A percentile compares a stretch with the other conserved stretches of the same genome.
These are phyloP conservation scores for Phytophthora sp. DNA, from an alignment of 352 stramenopile species.

Conservation along the genomic window DNA sequence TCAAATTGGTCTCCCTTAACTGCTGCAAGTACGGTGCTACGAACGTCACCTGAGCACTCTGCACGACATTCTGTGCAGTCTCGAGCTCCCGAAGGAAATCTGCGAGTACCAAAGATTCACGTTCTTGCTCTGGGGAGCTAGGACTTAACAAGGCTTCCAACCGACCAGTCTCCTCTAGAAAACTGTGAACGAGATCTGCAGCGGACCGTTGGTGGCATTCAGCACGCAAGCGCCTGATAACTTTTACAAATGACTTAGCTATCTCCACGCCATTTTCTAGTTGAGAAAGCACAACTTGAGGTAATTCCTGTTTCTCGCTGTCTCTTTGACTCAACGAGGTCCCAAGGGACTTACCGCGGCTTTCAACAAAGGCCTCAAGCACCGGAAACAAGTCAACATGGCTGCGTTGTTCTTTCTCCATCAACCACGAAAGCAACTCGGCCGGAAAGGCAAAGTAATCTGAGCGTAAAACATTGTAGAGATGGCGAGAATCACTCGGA, in stretches of 20 bases:
- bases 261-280: conserved; percentile 34
- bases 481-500: conserved; percentile 69
- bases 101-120: conserved; percentile 62
- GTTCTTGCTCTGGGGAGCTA: conserved; percentile 51
- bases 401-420: conserved; percentile 64
- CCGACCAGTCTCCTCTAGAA: conserved; percentile 60
- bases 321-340: conserved; percentile 15
- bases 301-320: conserved; percentile 5
- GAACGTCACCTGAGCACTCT: conserved; percentile 65
- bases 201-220: conserved; percentile 63
- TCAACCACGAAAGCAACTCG: conserved; percentile 61
- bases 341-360: conserved; percentile 28
- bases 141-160: conserved; percentile 56
- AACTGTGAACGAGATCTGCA: conserved; percentile 64
- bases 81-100: conserved; percentile 75
- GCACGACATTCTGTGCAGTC: conserved; percentile 57
- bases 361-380: conserved; percentile 56
- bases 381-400: conserved; percentile 59
- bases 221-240: conserved; percentile 45
- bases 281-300: conserved; percentile 5
- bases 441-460: conserved; percentile 63
- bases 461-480: conserved; percentile 83
- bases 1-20: conserved; percentile 51
- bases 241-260: conserved; percentile 41
- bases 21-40: conserved; percentile 78